phyloP scores from a whole-genome alignment of 371 early-diverging fungal species.

The Mortierella sp. region DNA sequence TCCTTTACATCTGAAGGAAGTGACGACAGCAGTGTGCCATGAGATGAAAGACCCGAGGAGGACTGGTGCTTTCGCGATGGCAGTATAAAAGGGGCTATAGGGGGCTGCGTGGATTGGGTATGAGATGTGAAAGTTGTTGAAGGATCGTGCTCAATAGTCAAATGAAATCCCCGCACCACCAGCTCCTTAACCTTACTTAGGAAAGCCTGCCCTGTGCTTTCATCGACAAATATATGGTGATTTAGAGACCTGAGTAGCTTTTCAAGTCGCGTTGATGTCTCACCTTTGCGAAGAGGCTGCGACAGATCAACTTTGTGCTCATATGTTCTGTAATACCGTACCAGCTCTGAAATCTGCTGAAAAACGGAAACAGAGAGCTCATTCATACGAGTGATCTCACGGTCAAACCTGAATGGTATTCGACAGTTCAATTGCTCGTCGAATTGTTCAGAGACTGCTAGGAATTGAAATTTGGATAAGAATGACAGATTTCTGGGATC shows the following conservation, averaged over 20 bases:
- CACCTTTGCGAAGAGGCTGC: constrained; percentile 21
- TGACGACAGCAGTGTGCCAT: neutral
- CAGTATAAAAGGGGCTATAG: neutral
- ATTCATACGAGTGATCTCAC: constrained; percentile 59
- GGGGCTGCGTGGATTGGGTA: neutral
- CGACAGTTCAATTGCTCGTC: constrained; percentile 62
- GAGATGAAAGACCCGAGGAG: neutral
- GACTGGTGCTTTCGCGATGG: neutral
- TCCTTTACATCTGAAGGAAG: neutral
- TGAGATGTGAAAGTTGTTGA: neutral
- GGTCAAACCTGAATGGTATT: constrained; percentile 65
- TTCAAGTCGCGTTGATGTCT: constrained; percentile 56
- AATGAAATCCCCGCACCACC: constrained; percentile 41
- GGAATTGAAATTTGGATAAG: constrained; percentile 71
- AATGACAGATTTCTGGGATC: constrained; percentile 65
- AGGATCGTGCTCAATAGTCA: neutral
- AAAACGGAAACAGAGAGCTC: constrained; percentile 62
- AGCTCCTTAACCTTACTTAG: constrained; percentile 57
- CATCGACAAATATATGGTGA: constrained; percentile 58
- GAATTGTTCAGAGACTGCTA: constrained; percentile 58
- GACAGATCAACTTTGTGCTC: constrained; percentile 63
- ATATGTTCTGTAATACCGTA: constrained; percentile 67
- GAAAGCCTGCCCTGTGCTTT: constrained; percentile 53
- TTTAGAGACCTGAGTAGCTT: constrained; percentile 62
- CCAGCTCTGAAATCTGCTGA: constrained; percentile 60